These are phyloP conservation scores for Chaetomium globosum DNA, from an alignment of 2,329 filamentous ascomycete species.

Conservation along the genomic window DNA sequence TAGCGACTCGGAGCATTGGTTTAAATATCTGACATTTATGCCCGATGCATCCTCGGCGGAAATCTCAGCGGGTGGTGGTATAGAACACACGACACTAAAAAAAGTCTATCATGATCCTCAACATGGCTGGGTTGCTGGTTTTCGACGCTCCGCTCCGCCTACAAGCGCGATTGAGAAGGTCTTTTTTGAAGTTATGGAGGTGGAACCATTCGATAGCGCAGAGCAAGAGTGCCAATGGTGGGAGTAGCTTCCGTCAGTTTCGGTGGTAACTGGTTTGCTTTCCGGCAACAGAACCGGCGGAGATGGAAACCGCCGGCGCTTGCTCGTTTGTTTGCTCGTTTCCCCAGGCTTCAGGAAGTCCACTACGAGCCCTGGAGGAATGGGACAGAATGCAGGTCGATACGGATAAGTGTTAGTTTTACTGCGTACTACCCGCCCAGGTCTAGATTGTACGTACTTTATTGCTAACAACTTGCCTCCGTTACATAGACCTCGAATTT, in stretches of 20 bases:
- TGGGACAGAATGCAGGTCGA: neutral
- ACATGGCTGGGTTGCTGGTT: constrained; percentile 1
- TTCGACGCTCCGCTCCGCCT: neutral
- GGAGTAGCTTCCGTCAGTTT: constrained; percentile 5
- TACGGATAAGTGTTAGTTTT: constrained; percentile 6
- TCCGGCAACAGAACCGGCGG: constrained; percentile 13
- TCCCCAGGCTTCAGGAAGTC: constrained; percentile 11
- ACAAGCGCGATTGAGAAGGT: neutral
- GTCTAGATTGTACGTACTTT: neutral
- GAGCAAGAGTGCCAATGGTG: constrained; percentile 1
- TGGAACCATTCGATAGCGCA: neutral
- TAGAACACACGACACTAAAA: neutral
- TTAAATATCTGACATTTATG: constrained; percentile 9
- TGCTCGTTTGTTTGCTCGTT: constrained; percentile 5
- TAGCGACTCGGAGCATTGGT: constrained; percentile 13
- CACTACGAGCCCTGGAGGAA: constrained; percentile 20
- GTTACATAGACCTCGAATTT: neutral
- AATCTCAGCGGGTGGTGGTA: neutral
- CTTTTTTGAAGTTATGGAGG: neutral
- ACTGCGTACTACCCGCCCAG: neutral
- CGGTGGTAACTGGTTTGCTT: constrained; percentile 11
- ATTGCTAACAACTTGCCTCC: neutral
- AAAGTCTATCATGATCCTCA: neutral
- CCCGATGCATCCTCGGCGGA: neutral
- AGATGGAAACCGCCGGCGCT: constrained; percentile 5